Base-by-base conservation (phyloP, 2,329 filamentous ascomycete species). In the Colletotrichum nymphaeae region DNA sequence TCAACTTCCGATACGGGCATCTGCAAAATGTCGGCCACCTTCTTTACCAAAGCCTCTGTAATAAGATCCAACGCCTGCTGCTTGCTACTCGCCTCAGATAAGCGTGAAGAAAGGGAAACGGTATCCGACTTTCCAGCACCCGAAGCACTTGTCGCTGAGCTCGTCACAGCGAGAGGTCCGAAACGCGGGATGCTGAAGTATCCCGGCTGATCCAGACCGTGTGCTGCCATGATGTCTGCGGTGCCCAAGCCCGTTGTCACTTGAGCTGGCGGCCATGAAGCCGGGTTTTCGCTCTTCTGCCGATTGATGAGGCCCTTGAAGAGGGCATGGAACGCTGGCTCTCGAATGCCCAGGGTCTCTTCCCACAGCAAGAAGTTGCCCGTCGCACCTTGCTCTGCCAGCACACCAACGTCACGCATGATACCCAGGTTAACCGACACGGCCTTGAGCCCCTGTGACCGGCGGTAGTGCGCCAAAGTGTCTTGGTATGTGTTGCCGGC, bases 401-500 rank as follows among this genome's bases (percentile, higher is more conserved):
- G 35, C 57, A 68, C 42, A 30, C 67, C 67, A 22, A 69, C 62
- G 26, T 55, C 53, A 16, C 53, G 59, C 32, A 78, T 37, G 11
- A 75, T 73, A 56, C 71, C 67, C 16, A 71, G 56, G 57, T 71
- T 42, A 28, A 74, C 49, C 5, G 59, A 35, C 14, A 52, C 56
- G 2, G 67, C 73, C 24, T 52, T 32, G 26, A 74, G 28, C 26
- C 75, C 75, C 8, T 60, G 62, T 2, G 65, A 19, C 4, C 67
- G 66, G 11, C 73, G 66, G 49, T 70, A 60, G n/a, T 63, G 14
- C 8, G 74, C 74, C 11, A 80, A 73, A 4, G 76, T 71, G 63
- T 82, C 79, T 30, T 80, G 74, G 74, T 76, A 81, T 19, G 76
- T 75, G 66, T 81, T 81, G 26, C 75, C 80, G 1, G 79, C 81